Percentiles rank a stretch among this genome's conserved stretches.
Evolutionary conservation across 73 alveolate species (phyloP).

Genomic region (Diophrys appendiculata): DNA sequence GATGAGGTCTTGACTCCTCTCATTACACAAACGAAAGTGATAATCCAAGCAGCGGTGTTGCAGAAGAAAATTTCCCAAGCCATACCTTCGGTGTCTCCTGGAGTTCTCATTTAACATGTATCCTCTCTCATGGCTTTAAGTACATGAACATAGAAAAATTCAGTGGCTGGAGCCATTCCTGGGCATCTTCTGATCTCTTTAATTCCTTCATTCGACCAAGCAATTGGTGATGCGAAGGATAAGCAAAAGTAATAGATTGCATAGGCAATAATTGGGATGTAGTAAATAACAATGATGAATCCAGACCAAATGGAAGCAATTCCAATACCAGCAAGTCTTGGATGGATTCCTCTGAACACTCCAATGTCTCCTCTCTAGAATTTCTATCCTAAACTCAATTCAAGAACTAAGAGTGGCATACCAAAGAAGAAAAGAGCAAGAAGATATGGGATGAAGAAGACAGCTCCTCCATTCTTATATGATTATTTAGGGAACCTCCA

Average conservation of each 20-base stretch:
- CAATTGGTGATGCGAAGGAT: conserved; percentile 2
- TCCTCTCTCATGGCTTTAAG: not conserved
- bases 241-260: not conserved
- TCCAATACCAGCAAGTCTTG: not conserved
- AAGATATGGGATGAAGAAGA: not conserved
- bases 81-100: not conserved
- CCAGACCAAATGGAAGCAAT: not conserved
- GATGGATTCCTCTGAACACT: conserved; percentile 5
- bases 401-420: not conserved
- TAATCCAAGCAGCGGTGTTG: not conserved
- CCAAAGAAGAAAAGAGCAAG: not conserved
- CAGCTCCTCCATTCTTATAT: not conserved
- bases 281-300: not conserved
- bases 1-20: conserved; percentile 9
- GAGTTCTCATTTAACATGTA: not conserved
- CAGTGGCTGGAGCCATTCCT: not conserved
- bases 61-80: not conserved
- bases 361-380: conserved; percentile 7
- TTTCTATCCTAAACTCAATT: not conserved
- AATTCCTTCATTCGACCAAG: conserved; percentile 1
- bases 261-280: not conserved
- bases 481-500: not conserved
- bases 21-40: conserved; percentile 1
- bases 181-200: not conserved
- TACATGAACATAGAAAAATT: too few species aligned